phyloP scores from a whole-genome alignment of 2,329 filamentous ascomycete species.

The Fusarium tanahbumbuense region DNA sequence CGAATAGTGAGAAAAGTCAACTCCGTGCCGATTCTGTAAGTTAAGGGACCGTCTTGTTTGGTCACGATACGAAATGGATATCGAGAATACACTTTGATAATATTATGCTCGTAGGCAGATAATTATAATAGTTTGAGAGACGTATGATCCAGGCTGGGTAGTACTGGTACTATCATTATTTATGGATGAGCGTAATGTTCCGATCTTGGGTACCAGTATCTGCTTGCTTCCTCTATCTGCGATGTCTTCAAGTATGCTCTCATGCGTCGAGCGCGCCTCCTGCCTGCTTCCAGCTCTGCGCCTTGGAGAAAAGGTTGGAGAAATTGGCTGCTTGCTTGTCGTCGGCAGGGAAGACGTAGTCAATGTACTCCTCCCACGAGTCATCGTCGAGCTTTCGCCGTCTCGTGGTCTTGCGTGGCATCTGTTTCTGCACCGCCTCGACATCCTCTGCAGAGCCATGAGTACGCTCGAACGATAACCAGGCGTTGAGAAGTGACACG shows the following conservation, averaged over 20 bases:
- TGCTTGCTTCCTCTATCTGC: neutral
- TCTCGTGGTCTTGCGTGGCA: constrained; percentile 94
- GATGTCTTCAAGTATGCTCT: neutral
- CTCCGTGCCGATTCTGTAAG: neutral
- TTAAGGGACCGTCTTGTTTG: neutral
- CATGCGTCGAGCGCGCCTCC: constrained; percentile 52
- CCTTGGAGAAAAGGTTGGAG: constrained; percentile 85
- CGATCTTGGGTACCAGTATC: neutral
- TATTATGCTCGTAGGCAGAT: neutral
- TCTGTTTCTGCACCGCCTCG: constrained; percentile 87
- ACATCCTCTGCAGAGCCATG: constrained; percentile 82
- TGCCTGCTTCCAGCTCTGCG: constrained; percentile 84
- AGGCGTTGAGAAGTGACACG: constrained; percentile 90
- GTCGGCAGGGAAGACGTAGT: constrained; percentile 97
- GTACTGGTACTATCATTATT: constrained; percentile 17
- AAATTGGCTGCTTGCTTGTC: constrained; percentile 87
- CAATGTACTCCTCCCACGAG: constrained; percentile 92
- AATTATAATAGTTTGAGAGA: neutral
- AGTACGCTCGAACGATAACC: constrained; percentile 90
- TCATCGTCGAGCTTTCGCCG: constrained; percentile 91
- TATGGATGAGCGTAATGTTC: neutral
- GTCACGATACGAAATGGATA: neutral
- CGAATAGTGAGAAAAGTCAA: neutral
- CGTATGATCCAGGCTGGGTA: neutral
- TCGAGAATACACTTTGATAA: neutral